Base-by-base conservation (phyloP, 208 protist genomes). In the Acanthamoeba polyphaga region DNA sequence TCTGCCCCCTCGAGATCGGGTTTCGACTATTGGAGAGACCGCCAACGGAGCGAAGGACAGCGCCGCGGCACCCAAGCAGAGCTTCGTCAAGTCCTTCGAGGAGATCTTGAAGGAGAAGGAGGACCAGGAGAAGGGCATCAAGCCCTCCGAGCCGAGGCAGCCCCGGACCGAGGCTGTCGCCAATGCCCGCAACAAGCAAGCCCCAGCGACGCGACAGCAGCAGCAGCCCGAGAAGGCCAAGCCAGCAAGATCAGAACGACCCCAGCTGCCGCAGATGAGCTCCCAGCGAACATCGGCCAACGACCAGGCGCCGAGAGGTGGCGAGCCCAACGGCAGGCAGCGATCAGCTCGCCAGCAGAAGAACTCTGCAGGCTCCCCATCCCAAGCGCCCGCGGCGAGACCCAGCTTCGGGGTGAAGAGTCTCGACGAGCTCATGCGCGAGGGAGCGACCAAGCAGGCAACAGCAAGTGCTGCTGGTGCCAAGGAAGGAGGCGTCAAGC, bases 71-170 rank as follows among this genome's bases (percentile, higher is more conserved):
- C 32, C 70, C 32, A 68, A 24, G 24, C 24, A 24, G 62, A 80
- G 34, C 38, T 80, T 80, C n/a, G 70, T 80, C 32, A 80, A 80
- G 32, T 80, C 70, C 10, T 46, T 80, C 32, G 70, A 80, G 6
- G 70, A 80, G 70, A 34, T 80, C 32, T 34, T 80, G 70, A 80
- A 80, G 38, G 70, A 80, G 24, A 80, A 80, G 70, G 70, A 80
- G 19, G 29, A 17, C 8, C 34, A 49, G 34, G 38, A 80, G 32
- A 80, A 34, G 34, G 70, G 38, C 70, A 38, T 51, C 70, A 80
- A 49, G 19, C 17, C 32, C 24, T 29, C 24, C 70, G 38, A 80
- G 6, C 32, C 32, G 32, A 22, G 8, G 29, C 8, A 80, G 70
- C 3, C 66, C 66, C n/a, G n/a, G 32, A 29, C 66, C n/a, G 32